phyloP scores from a whole-genome alignment of 140 eudicot species.

The Erigeron philadelphicus region DNA sequence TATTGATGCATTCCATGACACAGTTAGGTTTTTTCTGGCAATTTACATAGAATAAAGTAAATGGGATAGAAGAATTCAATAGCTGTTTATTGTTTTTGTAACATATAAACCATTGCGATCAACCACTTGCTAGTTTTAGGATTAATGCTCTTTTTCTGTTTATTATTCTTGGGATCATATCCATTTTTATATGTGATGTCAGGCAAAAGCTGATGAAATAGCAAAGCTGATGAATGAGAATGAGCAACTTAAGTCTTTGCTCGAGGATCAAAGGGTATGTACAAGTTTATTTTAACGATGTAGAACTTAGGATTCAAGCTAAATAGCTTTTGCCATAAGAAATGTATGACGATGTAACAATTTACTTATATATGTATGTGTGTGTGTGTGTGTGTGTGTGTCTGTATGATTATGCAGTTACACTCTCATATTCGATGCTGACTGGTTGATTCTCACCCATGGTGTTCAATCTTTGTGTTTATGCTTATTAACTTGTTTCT shows the following conservation, averaged over 20 bases:
- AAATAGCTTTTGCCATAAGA: not conserved
- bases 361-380: not conserved
- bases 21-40: too few relatives aligned
- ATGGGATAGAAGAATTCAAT: too few relatives aligned
- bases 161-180: not conserved
- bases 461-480: not conserved
- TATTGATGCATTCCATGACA: too few relatives aligned
- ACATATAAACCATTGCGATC: not conserved
- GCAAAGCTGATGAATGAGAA: conserved; percentile 85
- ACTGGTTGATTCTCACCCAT: not conserved
- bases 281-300: conserved; percentile 4
- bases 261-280: conserved; percentile 69
- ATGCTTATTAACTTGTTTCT: not conserved
- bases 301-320: conserved; percentile 1
- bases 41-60: too few relatives aligned
- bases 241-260: conserved; percentile 73
- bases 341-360: not conserved
- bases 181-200: conserved; percentile 16
- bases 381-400: too few relatives aligned
- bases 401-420: conserved; percentile 13
- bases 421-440: not conserved
- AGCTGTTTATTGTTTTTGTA: not conserved
- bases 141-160: not conserved
- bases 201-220: conserved; percentile 98
- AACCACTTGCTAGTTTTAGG: not conserved